Evolutionary conservation across 441 rosid genomes (phyloP).

Genomic region (Capsella rubella): DNA sequence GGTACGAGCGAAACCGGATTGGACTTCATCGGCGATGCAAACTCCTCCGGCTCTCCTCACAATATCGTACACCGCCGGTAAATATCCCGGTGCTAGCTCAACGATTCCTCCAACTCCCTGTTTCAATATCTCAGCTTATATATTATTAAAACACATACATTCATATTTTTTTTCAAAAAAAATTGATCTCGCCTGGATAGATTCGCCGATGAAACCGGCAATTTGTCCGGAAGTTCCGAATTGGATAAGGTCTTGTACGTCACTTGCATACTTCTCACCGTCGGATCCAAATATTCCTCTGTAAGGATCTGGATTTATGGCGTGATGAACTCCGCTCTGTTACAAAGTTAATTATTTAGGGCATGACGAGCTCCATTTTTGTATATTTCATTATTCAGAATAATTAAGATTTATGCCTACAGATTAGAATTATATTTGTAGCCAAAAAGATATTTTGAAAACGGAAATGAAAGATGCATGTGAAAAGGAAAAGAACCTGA

Average conservation of each 20-base stretch:
- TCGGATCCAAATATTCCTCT: constrained; percentile 90
- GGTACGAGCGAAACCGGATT: constrained; percentile 79
- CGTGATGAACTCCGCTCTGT: constrained; percentile 94
- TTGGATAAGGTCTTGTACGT: constrained; percentile 75
- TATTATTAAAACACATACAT: background rate
- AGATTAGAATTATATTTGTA: too few relatives aligned
- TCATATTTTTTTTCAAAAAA: background rate
- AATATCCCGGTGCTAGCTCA: constrained; percentile 88
- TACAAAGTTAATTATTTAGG: constrained; percentile 9
- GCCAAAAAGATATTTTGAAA: too few relatives aligned
- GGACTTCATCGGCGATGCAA: constrained; percentile 93
- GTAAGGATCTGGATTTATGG: constrained; percentile 93
- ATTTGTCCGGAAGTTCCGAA: constrained; percentile 86
- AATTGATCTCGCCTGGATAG: constrained; percentile 67
- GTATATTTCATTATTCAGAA: background rate
- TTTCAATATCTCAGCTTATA: background rate
- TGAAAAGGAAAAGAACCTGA: constrained; percentile 58
- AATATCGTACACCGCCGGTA: constrained; percentile 68
- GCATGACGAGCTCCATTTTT: too few relatives aligned
- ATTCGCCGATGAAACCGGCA: constrained; percentile 86
- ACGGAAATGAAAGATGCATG: too few relatives aligned
- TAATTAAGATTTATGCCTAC: too few relatives aligned
- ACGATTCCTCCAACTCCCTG: constrained; percentile 97
- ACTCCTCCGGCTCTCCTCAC: constrained; percentile 85
- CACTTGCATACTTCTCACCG: constrained; percentile 81